phyloP scores from a whole-genome alignment of 208 protist species.

The Leishmania mexicana region DNA sequence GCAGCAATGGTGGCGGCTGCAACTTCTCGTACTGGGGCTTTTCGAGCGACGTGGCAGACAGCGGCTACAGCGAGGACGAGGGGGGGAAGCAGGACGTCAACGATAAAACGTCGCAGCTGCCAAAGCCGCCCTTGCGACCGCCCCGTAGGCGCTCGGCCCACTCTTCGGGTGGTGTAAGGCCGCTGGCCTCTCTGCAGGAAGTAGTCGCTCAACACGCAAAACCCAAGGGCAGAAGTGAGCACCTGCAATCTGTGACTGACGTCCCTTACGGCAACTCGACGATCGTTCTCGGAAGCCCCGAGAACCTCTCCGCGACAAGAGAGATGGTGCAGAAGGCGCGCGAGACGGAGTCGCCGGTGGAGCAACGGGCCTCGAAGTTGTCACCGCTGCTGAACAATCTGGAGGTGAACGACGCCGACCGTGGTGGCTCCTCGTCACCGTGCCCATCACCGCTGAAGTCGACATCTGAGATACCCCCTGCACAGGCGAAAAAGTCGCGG shows the following conservation, averaged over 20 bases:
- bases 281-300: neutral
- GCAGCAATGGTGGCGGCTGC: neutral
- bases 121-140: neutral
- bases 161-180: neutral
- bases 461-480: neutral
- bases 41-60: neutral
- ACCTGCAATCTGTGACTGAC: neutral
- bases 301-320: neutral
- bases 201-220: neutral
- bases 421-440: neutral
- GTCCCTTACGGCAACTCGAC: neutral
- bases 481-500: neutral
- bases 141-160: neutral
- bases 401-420: neutral
- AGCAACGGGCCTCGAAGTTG: neutral
- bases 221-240: neutral
- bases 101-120: neutral
- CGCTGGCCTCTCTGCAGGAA: conserved; percentile 7
- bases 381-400: neutral
- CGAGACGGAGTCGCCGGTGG: neutral
- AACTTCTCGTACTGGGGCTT: conserved; percentile 33
- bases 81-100: neutral
- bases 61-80: conserved; percentile 6
- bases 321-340: neutral
- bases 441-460: neutral